Evolutionary conservation across 2,329 filamentous ascomycete species (phyloP), one percentile per base, ranked within the genome.

Genomic region (Neofusicoccum ribis): DNA sequence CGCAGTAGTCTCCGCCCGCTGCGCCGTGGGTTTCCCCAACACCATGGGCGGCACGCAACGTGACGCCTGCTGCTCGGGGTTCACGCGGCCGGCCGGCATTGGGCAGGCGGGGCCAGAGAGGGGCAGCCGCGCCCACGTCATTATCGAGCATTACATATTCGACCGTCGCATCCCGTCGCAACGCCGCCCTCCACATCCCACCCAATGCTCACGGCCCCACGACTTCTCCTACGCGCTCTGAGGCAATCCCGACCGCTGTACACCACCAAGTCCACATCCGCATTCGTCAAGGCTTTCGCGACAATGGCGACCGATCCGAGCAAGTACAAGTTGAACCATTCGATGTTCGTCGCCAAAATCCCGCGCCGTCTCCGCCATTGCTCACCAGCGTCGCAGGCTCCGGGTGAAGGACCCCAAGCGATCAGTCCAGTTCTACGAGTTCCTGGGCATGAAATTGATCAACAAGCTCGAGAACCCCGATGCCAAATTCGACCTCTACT

Each of bases 401-500:
- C 90, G 94, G 78, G 91, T 98, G 75, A 98, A 98, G 80, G 93
- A 99, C 81, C 94, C 94, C 11, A 89, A 93, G 80, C 87, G 84
- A 43, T 74, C 75, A 86, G 88, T 98, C 79, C 91, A 94, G 71
- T 99, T 96, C 80, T 99, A 98, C 80, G 89, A 97, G 76, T 91
- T 92, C 78, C 86, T 99, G 17, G 95, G 95, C 72, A 88, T 98
- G 86, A 93, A 85, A 74, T 80, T 93, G 68, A 86, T 98, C 78
- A 88, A 91, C 74, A 91, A 93, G 80, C 84, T 95, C 52, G 83
- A 90, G 68, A 91, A 92, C 74, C 91, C 93, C 14, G 93, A 97
- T 67, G 88, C 87, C 78, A 97, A 96, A 75, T 98, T 98, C 78
- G 92, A 95, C 73, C 87, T 97, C 34, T 98, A 98, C 84, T 98